Base-by-base conservation (phyloP, 805 yeast genomes). In the Dipodascus geniculatus region DNA sequence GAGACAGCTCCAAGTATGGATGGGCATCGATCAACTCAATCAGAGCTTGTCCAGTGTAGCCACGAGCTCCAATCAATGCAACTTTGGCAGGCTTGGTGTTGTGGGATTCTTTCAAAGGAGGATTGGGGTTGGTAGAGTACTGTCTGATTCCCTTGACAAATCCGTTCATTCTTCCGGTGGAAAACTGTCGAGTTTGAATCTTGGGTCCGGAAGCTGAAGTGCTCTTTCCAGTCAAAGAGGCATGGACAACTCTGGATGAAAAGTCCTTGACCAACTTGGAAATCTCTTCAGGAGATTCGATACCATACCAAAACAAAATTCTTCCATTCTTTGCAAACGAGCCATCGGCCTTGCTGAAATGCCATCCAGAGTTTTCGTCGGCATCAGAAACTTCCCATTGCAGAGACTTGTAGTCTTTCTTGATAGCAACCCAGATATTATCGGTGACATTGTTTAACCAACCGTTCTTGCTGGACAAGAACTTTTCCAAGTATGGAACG, bases 371-470 rank as follows among this genome's bases (percentile, higher is more conserved):
- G 68, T 91, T 90, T 56, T 89, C 81, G 68, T 90, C 96, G 63
- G 85, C 90, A 69, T 93, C 98, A 61, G 81, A 77, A 50, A 88
- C 91, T 50, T 82, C 78, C 99, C 99, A 93, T 69, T 82, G 89
- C 63, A 93, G 75, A 3, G 82, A 69, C 33, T 75, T 61, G 69
- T 79, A 85, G 65, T 90, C 96, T 61, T 82, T 83, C 62, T 76
- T 81, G 62, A 93, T 77, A 16, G 95, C 81, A 53, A 76, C 78
- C 79, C 95, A 93, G 52, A 93, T 85, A 70, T 90, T 91, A 66
- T 93, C 99, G 55, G 96, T 85, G 53, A 93, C 96, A 60, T 91
- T 91, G 73, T 93, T 93, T 67, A 91, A 83, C 99, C 99, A 93
- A 49, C 98, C 98, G 53, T 85, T 78, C 67, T 85, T 83, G 22